A percentile compares a stretch with the other conserved stretches of the same genome.
phyloP scores from a whole-genome alignment of 192 early-diverging fungal species.

The Borealophlyctis nickersoniae region DNA sequence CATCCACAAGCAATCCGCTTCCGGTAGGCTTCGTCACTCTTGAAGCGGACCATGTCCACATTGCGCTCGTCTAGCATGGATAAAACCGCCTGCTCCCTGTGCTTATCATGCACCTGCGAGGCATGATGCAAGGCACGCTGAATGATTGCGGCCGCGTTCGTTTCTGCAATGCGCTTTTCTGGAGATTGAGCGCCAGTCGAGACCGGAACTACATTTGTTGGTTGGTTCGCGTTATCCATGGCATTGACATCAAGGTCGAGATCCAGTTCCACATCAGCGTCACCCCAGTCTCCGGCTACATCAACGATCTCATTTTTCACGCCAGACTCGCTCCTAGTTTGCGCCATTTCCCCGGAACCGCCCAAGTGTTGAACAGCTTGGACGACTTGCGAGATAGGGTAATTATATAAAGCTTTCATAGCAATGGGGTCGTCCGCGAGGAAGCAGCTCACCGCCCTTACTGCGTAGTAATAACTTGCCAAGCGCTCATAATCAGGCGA shows the following conservation, averaged over 20 bases:
- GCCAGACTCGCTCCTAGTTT: not conserved
- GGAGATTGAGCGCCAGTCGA: too few species aligned
- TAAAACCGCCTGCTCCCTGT: too few species aligned
- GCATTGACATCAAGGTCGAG: not conserved
- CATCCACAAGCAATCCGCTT: too few species aligned
- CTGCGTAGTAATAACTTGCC: conserved; percentile 29
- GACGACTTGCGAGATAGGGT: not conserved
- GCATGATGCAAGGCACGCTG: too few species aligned
- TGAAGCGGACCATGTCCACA: too few species aligned
- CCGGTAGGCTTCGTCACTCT: too few species aligned
- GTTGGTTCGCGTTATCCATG: too few species aligned
- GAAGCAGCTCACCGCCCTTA: conserved; percentile 15
- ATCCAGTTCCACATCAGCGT: not conserved
- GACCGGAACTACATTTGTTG: too few species aligned
- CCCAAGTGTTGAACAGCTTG: not conserved
- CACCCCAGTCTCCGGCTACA: not conserved
- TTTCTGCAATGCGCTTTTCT: too few species aligned
- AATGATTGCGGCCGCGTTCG: too few species aligned
- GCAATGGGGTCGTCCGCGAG: conserved; percentile 1
- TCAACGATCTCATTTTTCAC: not conserved
- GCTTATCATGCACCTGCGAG: too few species aligned
- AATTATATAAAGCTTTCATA: not conserved
- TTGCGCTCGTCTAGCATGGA: too few species aligned
- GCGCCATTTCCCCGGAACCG: not conserved
- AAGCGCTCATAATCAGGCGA: conserved; percentile 20